Evolutionary conservation across 495 filamentous ascomycete genomes (phyloP), one percentile per base, ranked within the genome.

Genomic region (Penicillium crystallinum): DNA sequence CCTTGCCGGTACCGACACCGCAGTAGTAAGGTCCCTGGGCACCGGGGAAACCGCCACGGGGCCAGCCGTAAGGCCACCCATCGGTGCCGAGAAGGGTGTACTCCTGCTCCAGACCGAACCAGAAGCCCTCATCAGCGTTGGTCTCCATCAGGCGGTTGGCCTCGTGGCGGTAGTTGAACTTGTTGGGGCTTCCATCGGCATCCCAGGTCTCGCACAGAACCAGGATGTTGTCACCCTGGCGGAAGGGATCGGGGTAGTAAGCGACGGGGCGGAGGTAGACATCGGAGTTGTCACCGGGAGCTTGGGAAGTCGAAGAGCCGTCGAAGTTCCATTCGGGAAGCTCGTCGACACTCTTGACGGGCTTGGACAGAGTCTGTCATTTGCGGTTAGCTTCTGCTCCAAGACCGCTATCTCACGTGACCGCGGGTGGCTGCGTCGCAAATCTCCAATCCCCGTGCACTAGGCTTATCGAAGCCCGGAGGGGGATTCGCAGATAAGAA

Each of bases 271-370:
- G 87, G 54, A 98, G 88, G 81, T 96, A 97, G 83, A 97, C 86
- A 76, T 98, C 93, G 50, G 91, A 97, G 81, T 98, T 90, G 72
- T 92, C 89, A 67, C 92, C 90, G 29, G 91, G 90, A 47, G 93
- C 93, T 73, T 98, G 93, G 63, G 79, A 88, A 60, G 90, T 96
- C 17, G 91, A 96, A 48, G 90, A 95, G 69, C 93, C 93, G 68
- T 98, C 93, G 66, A 98, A 98, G 81, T 97, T 98, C 93, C 93
- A 98, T 71, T 95, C 89, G 54, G 92, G 89, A 53, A 98, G 89
- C 54, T 97, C 90, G 49, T 89, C 86, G 51, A 89, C 74, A 47
- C 63, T 70, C 33, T 76, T 73, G 48, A 76, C 73, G 54, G 83
- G 71, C 71, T 85, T 83, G 63, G 75, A 79, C 35, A 96, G 81